Conservation (phyloP, 73 alveolate species). For the Paramecium primaurelia region DNA sequence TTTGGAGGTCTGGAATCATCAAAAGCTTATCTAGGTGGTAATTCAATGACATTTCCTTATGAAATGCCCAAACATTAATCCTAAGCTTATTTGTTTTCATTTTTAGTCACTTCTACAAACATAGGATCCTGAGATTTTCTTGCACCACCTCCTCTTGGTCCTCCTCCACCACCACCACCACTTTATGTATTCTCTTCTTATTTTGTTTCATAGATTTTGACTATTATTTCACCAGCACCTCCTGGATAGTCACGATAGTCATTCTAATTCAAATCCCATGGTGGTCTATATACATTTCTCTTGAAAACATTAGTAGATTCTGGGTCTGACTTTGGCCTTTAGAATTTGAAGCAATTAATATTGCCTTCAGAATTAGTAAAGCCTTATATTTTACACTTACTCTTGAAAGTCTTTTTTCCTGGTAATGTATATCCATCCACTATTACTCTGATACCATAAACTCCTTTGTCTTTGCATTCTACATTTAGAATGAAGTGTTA, state of each 20-base stretch:
- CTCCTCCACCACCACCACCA: not conserved
- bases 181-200: not conserved
- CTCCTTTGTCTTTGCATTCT: constrained; percentile 27
- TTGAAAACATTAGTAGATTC: not conserved
- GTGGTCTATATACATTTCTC: constrained; percentile 7
- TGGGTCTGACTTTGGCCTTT: not conserved
- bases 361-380: not conserved
- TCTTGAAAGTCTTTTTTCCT: constrained; percentile 29
- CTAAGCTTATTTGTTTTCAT: not conserved
- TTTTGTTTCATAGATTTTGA: constrained; percentile 14
- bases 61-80: not conserved
- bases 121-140: not conserved
- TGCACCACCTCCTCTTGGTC: constrained; percentile 1
- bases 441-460: constrained; percentile 27
- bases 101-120: not conserved
- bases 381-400: not conserved
- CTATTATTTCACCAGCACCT: constrained; percentile 37
- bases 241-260: constrained; percentile 26
- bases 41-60: constrained; percentile 24
- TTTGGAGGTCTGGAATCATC: not conserved
- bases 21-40: constrained; percentile 2
- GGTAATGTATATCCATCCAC: constrained; percentile 7
- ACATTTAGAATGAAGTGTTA: not conserved
- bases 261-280: constrained; percentile 8
- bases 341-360: constrained; percentile 2